phyloP scores from a whole-genome alignment of 768 basidiomycete species.

The Thelephora ganbajun region DNA sequence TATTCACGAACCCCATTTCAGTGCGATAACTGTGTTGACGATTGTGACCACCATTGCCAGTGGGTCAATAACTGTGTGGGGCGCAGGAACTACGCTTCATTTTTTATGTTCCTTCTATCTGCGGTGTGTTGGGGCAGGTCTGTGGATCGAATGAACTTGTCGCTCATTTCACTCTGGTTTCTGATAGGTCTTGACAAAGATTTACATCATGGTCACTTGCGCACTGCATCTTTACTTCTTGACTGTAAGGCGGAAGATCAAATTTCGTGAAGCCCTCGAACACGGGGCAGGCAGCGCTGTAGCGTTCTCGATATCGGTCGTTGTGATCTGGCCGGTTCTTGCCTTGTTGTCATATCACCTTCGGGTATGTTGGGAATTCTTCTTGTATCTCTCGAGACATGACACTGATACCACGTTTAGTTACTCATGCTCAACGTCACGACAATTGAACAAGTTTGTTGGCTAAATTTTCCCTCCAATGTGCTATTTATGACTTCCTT shows the following conservation, averaged over 20 bases:
- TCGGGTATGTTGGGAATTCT: constrained; percentile 33
- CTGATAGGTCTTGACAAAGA: constrained; percentile 56
- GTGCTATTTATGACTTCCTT: constrained; percentile 5
- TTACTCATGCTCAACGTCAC: constrained; percentile 78
- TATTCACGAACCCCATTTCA: constrained; percentile 16
- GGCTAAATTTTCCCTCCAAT: constrained; percentile 6
- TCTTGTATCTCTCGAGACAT: neutral
- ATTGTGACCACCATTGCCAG: constrained; percentile 85
- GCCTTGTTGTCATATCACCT: constrained; percentile 77
- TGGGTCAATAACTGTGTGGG: constrained; percentile 96
- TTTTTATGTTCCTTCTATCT: constrained; percentile 70
- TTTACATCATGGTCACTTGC: constrained; percentile 70
- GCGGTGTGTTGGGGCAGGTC: constrained; percentile 35
- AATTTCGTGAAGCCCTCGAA: constrained; percentile 31
- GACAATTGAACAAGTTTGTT: constrained; percentile 85
- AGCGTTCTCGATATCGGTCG: constrained; percentile 56
- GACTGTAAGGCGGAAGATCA: constrained; percentile 29
- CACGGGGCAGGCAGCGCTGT: constrained; percentile 67
- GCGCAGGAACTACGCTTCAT: constrained; percentile 88
- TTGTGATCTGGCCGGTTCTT: constrained; percentile 71
- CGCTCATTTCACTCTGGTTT: constrained; percentile 2
- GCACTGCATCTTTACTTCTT: constrained; percentile 70
- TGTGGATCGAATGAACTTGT: constrained; percentile 1
- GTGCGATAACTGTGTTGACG: constrained; percentile 97
- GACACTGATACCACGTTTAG: constrained; percentile 21